Evolutionary conservation across 2,329 filamentous ascomycete genomes (phyloP), one percentile per base, ranked within the genome.

Genomic region (Pseudogymnoascus sp.): DNA sequence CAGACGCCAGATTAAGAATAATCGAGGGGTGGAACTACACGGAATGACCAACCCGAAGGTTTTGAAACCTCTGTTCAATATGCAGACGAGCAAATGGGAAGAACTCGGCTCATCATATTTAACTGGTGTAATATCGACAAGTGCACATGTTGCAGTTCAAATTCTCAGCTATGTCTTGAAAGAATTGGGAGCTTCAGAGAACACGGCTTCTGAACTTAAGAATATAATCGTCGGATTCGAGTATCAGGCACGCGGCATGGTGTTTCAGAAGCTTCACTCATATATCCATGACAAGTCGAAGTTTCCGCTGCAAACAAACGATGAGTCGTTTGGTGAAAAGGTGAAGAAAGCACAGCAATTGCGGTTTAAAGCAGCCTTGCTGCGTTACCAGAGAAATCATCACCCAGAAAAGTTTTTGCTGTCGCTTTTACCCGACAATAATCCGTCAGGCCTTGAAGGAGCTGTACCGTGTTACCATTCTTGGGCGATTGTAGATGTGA

Each of bases 81-180:
- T 65, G 24, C 74, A 75, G 50, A 72, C 73, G 0, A 50, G 63
- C 3, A 69, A 70, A n/a, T 76, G 74, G 74, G 41, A 64, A 0
- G 26, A 8, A 0, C 65, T 75, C 1, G 68, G 71, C 0, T 35
- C 63, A 3, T 2, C 47, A 0, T 71, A 76, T 29, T 63, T 76
- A 0, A 1, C 61, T 0, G 35, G 15, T 1, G 64, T 75, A 1
- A 61, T 67, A 0, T 4, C 41, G 0, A 37, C 64, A 1, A 64
- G 71, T 1, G 61, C 37, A 1, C 2, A 13, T 1, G 71, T 70
- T 5, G 65, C 68, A 3, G n/a, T 54, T 8, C 29, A 17, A 0
- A 65, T 67, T 5, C 57, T 73, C 2, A 39, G 64, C 0, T 65
- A 66, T 24, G 62, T 73, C 0, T 63, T 62, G 36, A 8, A 61